Percentiles rank a stretch among this genome's conserved stretches.
phyloP scores from a whole-genome alignment of 1,139 yeast genomes.

The Yamadazyma epiphylla region DNA sequence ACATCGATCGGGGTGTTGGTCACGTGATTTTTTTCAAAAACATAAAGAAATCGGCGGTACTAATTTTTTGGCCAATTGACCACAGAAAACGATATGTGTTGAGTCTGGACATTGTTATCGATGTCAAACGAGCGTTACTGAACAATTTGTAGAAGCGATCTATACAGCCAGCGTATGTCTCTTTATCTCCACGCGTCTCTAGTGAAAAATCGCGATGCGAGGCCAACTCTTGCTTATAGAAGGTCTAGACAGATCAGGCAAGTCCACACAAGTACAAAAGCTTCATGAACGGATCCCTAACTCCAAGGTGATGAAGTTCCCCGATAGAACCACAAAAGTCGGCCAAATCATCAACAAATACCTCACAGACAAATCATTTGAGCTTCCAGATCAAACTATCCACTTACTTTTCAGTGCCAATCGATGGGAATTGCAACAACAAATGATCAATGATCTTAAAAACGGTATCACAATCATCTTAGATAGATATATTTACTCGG shows the following conservation, averaged over 20 bases:
- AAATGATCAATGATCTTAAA: constrained; percentile 43
- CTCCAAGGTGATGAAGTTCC: constrained; percentile 66
- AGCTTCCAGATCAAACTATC: constrained; percentile 68
- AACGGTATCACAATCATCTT: constrained; percentile 61
- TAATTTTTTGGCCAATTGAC: too few relatives aligned
- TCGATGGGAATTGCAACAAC: constrained; percentile 75
- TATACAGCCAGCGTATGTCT: too few relatives aligned
- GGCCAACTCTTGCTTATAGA: constrained; percentile 81
- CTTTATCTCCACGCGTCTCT: too few relatives aligned
- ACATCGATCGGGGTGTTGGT: too few relatives aligned
- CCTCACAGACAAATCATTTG: constrained; percentile 47
- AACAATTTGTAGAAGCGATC: too few relatives aligned
- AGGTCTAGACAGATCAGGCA: constrained; percentile 94
- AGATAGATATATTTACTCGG: constrained; percentile 90
- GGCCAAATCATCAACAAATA: constrained; percentile 78
- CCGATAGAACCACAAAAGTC: constrained; percentile 78
- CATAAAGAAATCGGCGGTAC: too few relatives aligned
- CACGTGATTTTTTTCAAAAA: too few relatives aligned
- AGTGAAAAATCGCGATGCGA: too few relatives aligned
- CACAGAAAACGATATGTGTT: too few relatives aligned
- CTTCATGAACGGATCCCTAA: constrained; percentile 38
- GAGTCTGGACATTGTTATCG: too few relatives aligned
- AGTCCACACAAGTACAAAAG: constrained; percentile 75
- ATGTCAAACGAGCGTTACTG: too few relatives aligned
- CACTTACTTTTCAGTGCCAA: constrained; percentile 91